Evolutionary conservation across 2,329 filamentous ascomycete genomes (phyloP).

Genomic region (Alternaria sp.): DNA sequence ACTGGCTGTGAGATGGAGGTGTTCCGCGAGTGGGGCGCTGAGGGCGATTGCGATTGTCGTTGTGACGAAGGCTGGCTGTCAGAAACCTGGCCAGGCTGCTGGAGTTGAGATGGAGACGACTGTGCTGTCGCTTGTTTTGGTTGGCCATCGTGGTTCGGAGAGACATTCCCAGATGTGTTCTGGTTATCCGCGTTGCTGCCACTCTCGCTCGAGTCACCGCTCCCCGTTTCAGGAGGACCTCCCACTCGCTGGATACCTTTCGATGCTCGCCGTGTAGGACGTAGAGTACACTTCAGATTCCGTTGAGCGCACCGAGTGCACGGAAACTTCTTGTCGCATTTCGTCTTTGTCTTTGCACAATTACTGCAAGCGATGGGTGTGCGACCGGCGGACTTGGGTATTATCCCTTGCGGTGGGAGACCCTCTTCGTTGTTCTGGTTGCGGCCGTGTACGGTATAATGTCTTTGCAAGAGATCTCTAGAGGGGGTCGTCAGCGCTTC

Average conservation of each 20-base stretch:
- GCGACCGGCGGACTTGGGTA: conserved; percentile 61
- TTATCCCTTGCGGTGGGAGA: conserved; percentile 59
- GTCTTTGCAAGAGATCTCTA: conserved; percentile 61
- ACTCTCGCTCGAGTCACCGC: conserved; percentile 48
- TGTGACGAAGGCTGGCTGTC: conserved; percentile 32
- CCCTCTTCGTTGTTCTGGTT: conserved; percentile 61
- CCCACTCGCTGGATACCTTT: conserved; percentile 51
- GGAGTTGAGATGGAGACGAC: conserved; percentile 33
- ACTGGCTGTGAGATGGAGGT: conserved; percentile 45
- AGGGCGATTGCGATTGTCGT: conserved; percentile 46
- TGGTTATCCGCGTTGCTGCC: conserved; percentile 44
- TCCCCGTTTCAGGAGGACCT: conserved; percentile 36
- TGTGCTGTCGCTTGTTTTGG: conserved; percentile 36
- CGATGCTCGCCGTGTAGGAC: conserved; percentile 59
- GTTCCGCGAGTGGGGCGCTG: conserved; percentile 44
- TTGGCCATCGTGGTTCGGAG: conserved; percentile 43
- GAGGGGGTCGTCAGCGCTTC: conserved; percentile 24
- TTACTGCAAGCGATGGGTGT: conserved; percentile 64
- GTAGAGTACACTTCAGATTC: conserved; percentile 58
- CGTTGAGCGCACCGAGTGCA: conserved; percentile 61
- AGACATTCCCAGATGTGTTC: conserved; percentile 46
- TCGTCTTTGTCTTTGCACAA: conserved; percentile 64
- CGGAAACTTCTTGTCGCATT: conserved; percentile 64
- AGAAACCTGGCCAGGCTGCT: conserved; percentile 25
- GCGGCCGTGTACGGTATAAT: conserved; percentile 62